Conservation (phyloP, 2,329 filamentous ascomycete genomes). For the Alternaria novae-zelandiae region DNA sequence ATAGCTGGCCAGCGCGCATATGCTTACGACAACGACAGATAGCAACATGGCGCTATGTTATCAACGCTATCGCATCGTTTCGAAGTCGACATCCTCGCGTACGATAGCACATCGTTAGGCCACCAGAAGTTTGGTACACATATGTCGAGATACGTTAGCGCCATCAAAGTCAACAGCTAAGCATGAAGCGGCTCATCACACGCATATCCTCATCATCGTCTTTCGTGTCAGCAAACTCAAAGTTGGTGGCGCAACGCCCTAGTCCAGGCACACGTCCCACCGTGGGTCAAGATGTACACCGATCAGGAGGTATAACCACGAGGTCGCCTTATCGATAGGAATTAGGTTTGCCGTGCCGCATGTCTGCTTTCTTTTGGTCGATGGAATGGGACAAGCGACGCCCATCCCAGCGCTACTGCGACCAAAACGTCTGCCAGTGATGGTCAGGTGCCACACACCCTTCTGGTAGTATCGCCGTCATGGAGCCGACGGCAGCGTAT, state of each 20-base stretch:
- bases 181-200: not conserved
- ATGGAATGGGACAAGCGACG: slow-evolving; percentile 7
- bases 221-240: not conserved
- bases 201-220: not conserved
- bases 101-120: not conserved
- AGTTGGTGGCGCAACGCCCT: slow-evolving; percentile 15
- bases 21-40: not conserved
- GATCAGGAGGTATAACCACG: not conserved
- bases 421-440: slow-evolving; percentile 2
- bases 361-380: slow-evolving; percentile 4
- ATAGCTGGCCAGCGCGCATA: not conserved
- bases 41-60: not conserved
- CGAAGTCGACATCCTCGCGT: not conserved
- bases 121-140: not conserved
- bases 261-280: slow-evolving; percentile 4
- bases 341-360: slow-evolving; percentile 10
- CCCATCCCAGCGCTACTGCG: slow-evolving; percentile 7
- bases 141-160: not conserved
- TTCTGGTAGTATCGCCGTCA: not conserved
- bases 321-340: slow-evolving; percentile 10
- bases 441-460: slow-evolving; percentile 7
- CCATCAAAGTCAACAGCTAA: not conserved
- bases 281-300: slow-evolving; percentile 9
- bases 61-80: not conserved
- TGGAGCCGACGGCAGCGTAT: not conserved